Conservation (phyloP, 2,329 filamentous ascomycete genomes). For the Trichoderma breve region DNA sequence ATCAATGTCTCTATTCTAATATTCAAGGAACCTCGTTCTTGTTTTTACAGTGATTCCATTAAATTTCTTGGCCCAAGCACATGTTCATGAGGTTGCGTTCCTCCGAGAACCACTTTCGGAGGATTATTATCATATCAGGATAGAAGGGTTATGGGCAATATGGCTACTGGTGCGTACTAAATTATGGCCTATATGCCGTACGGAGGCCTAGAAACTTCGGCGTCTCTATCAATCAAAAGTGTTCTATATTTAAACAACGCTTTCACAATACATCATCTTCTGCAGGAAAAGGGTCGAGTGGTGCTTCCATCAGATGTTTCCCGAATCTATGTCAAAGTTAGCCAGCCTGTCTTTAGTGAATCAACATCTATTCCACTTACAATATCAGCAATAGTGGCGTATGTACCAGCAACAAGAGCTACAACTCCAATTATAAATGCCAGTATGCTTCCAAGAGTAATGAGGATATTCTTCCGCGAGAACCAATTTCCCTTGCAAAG, state of each 20-base stretch:
- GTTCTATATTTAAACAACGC: neutral
- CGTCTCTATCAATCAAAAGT: neutral
- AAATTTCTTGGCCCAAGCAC: neutral
- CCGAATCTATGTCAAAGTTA: constrained; percentile 23
- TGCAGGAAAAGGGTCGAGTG: constrained; percentile 24
- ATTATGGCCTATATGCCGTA: neutral
- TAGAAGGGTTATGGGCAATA: neutral
- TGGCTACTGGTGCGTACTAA: neutral
- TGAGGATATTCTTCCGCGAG: constrained; percentile 28
- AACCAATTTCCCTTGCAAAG: constrained; percentile 27
- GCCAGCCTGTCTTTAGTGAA: neutral
- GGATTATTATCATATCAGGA: neutral
- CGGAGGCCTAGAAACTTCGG: neutral
- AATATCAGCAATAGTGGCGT: constrained; percentile 32
- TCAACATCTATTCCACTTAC: constrained; percentile 24
- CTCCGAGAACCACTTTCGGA: neutral
- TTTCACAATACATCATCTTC: neutral
- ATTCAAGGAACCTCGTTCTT: neutral
- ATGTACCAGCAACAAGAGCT: constrained; percentile 31
- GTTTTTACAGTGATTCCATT: neutral
- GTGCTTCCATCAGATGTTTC: constrained; percentile 24
- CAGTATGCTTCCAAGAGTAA: constrained; percentile 28
- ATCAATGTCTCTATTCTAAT: neutral
- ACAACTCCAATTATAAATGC: constrained; percentile 31
- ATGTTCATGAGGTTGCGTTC: neutral